Percentiles rank a stretch among this genome's conserved stretches.
These are phyloP conservation scores for Candolleomyces eurysporus DNA, from an alignment of 768 basidiomycete genomes.

Conservation along the genomic window DNA sequence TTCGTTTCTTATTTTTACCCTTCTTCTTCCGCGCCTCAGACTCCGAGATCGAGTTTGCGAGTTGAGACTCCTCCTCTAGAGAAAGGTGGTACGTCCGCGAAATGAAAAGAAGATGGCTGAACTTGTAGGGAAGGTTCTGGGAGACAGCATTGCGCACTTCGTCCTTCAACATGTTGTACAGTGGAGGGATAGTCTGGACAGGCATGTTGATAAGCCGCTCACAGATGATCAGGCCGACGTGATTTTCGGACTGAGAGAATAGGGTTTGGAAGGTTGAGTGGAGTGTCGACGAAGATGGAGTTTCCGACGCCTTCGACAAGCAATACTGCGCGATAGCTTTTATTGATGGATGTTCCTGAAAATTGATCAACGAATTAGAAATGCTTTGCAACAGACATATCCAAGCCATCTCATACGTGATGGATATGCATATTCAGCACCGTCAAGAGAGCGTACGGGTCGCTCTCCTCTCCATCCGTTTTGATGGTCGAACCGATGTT, in stretches of 20 bases:
- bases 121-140: conserved; percentile 68
- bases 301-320: conserved; percentile 53
- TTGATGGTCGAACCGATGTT: conserved; percentile 87
- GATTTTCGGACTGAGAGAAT: conserved; percentile 47
- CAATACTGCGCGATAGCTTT: conserved; percentile 70
- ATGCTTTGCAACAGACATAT: neutral
- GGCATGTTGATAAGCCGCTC: conserved; percentile 96
- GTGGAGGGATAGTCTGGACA: conserved; percentile 85
- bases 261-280: conserved; percentile 53
- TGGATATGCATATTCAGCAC: conserved; percentile 77
- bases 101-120: conserved; percentile 73
- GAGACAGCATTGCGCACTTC: conserved; percentile 75
- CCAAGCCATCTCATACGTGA: conserved; percentile 21
- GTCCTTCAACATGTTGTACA: conserved; percentile 85
- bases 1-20: conserved; percentile 36
- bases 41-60: conserved; percentile 40
- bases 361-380: neutral
- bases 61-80: conserved; percentile 60
- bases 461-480: conserved; percentile 85
- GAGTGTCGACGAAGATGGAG: conserved; percentile 32
- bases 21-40: conserved; percentile 34
- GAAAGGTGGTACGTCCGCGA: conserved; percentile 79
- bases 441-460: conserved; percentile 87
- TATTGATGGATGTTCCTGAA: conserved; percentile 71
- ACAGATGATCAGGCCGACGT: conserved; percentile 82